phyloP scores from a whole-genome alignment of 2,329 filamentous ascomycete species.

The Diaporthe humulicola region DNA sequence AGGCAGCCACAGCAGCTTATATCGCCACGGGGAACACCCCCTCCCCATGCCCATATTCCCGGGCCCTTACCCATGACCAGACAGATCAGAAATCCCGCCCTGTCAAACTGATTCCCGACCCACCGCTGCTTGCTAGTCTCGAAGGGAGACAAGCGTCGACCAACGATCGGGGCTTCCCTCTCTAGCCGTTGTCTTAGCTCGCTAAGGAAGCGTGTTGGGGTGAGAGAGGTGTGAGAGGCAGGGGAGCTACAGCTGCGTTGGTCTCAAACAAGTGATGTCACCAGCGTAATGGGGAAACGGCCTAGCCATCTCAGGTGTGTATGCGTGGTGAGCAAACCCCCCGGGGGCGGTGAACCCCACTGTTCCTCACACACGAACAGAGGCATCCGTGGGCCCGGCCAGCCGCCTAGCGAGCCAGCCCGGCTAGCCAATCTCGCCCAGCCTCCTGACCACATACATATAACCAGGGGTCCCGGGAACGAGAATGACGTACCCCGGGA shows the following conservation, averaged over 20 bases:
- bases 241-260: background rate
- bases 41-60: background rate
- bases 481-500: constrained; percentile 26
- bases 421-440: background rate
- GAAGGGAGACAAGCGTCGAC: constrained; percentile 11
- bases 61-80: constrained; percentile 2
- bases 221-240: background rate
- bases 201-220: background rate
- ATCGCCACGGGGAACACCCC: background rate
- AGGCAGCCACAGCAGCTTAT: constrained; percentile 9
- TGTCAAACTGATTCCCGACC: constrained; percentile 16
- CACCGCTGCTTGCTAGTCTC: constrained; percentile 12
- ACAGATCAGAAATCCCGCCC: constrained; percentile 9
- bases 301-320: constrained; percentile 3
- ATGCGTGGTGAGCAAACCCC: background rate
- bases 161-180: constrained; percentile 6
- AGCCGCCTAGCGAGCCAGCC: background rate
- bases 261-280: constrained; percentile 31
- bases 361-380: constrained; percentile 1
- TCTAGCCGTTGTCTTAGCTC: background rate
- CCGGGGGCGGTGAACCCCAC: constrained; percentile 29
- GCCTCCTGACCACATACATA: constrained; percentile 14
- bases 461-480: constrained; percentile 12
- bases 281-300: background rate
- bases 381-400: background rate